Conservation (phyloP, 225 moss, liverwort and hornwort species). For the Climacium dendroides region DNA sequence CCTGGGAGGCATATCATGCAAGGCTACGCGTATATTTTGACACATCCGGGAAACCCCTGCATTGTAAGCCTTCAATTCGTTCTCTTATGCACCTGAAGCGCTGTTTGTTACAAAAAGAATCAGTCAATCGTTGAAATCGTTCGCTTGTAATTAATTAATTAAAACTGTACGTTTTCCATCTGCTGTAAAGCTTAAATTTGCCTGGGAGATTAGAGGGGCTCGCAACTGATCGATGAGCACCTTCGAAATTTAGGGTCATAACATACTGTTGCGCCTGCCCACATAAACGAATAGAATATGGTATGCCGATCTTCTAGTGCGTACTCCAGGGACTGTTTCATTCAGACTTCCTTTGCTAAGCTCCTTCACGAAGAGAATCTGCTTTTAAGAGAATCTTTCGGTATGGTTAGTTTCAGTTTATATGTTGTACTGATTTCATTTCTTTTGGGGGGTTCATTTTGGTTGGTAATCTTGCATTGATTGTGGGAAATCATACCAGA, state of each 20-base stretch:
- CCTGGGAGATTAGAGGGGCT: neutral
- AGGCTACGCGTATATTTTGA: conserved; percentile 87
- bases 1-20: conserved; percentile 64
- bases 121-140: too few relatives aligned
- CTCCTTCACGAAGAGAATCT: neutral
- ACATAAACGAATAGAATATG: too few relatives aligned
- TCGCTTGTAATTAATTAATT: neutral
- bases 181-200: neutral
- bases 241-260: neutral
- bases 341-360: neutral
- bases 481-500: neutral
- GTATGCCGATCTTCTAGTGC: neutral
- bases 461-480: neutral
- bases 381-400: neutral
- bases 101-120: neutral
- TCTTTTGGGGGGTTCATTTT: neutral
- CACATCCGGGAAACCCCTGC: conserved; percentile 80
- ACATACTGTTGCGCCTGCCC: neutral
- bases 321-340: neutral
- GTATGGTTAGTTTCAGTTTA: neutral
- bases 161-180: neutral
- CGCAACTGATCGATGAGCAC: neutral
- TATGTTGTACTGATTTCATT: neutral
- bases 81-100: neutral
- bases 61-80: conserved; percentile 25